Conservation (phyloP, 106 monocot genomes). For the Hemerocallis citrina region DNA sequence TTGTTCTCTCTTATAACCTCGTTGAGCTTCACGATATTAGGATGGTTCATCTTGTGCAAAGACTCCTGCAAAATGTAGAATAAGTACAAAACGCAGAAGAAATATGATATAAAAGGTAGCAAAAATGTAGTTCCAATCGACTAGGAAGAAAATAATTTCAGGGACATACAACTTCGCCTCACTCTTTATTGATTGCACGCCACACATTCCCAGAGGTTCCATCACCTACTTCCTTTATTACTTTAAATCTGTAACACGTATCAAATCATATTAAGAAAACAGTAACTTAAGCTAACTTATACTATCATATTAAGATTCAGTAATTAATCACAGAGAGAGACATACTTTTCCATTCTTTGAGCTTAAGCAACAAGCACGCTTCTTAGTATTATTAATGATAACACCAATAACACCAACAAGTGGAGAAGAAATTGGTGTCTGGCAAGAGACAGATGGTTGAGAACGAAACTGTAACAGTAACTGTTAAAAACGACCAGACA, state of each 20-base stretch:
- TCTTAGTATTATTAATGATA: too few relatives aligned
- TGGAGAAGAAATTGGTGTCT: not conserved
- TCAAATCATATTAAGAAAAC: not conserved
- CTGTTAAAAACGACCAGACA: not conserved
- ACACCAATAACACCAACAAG: too few relatives aligned
- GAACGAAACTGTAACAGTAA: not conserved
- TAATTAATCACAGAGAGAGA: too few relatives aligned
- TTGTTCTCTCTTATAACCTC: too few relatives aligned
- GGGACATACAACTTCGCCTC: conserved; percentile 55
- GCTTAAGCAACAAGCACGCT: not conserved
- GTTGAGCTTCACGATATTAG: too few relatives aligned
- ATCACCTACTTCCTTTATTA: conserved; percentile 85
- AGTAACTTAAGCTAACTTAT: too few relatives aligned
- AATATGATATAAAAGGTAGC: not conserved
- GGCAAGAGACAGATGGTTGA: conserved; percentile 5
- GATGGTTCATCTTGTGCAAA: too few relatives aligned
- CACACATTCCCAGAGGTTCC: conserved; percentile 78
- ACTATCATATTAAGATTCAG: too few relatives aligned
- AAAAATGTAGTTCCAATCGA: not conserved
- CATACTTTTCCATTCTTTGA: conserved; percentile 13
- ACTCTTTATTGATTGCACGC: conserved; percentile 60
- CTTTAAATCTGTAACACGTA: conserved; percentile 30
- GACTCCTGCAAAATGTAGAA: conserved; percentile 31
- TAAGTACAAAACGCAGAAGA: not conserved
- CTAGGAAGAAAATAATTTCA: conserved; percentile 2